Evolutionary conservation across 495 filamentous ascomycete species (phyloP).

Genomic region (Penicillium atrosanguineum): DNA sequence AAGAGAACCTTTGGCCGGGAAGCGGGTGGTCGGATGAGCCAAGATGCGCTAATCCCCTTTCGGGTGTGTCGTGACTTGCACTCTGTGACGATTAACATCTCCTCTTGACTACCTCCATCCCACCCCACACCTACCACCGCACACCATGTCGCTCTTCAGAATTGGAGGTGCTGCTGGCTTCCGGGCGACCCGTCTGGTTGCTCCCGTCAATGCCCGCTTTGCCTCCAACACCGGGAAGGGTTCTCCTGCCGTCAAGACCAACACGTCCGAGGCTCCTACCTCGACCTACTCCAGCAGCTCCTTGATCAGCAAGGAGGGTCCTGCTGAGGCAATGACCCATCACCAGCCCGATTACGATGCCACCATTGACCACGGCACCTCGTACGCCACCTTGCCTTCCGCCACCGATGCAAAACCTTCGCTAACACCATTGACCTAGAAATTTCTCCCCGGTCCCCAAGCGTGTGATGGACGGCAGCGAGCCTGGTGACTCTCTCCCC

Average conservation of each 20-base stretch:
- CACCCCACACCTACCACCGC: slow-evolving; percentile 21
- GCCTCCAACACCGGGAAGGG: slow-evolving; percentile 27
- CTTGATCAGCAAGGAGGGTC: slow-evolving; percentile 53
- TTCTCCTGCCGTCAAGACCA: slow-evolving; percentile 36
- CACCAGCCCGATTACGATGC: slow-evolving; percentile 80
- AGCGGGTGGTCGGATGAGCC: slow-evolving; percentile 47
- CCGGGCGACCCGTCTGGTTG: slow-evolving; percentile 31
- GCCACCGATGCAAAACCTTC: slow-evolving; percentile 1
- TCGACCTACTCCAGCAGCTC: slow-evolving; percentile 35
- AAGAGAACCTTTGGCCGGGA: slow-evolving; percentile 33
- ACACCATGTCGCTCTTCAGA: slow-evolving; percentile 47
- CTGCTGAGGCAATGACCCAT: slow-evolving; percentile 49
- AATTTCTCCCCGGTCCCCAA: slow-evolving; percentile 87
- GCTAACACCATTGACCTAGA: slow-evolving; percentile 45
- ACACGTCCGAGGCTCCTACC: slow-evolving; percentile 41
- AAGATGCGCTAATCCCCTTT: slow-evolving; percentile 41
- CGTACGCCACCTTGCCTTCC: slow-evolving; percentile 51
- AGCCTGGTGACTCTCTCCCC: slow-evolving; percentile 68
- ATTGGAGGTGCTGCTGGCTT: slow-evolving; percentile 38
- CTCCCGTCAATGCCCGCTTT: slow-evolving; percentile 38
- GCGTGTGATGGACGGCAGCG: slow-evolving; percentile 85
- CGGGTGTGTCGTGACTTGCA: slow-evolving; percentile 36
- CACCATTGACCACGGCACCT: slow-evolving; percentile 74
- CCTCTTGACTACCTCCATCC: slow-evolving; percentile 20
- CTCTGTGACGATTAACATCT: slow-evolving; percentile 33